A percentile compares a stretch with the other conserved stretches of the same genome.
Evolutionary conservation across 148 eudicot species (phyloP).

Genomic region (Vaccinium corymbosum): DNA sequence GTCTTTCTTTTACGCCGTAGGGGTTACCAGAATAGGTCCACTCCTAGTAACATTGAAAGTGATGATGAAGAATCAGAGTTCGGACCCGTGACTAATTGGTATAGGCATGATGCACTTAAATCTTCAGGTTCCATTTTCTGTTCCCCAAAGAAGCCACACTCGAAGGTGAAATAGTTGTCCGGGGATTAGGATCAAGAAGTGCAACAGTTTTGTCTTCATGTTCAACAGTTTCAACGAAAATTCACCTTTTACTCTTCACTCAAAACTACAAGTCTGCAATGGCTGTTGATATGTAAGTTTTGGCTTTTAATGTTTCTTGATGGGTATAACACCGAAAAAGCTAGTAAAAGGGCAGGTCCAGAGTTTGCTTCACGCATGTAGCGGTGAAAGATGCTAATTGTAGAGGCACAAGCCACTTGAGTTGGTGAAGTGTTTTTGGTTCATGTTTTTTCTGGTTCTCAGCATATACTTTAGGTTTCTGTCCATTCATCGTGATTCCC

Average conservation of each 20-base stretch:
- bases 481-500: slow-evolving; percentile 14
- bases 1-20: slow-evolving; percentile 69
- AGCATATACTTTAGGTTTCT: neutral
- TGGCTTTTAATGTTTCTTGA: neutral
- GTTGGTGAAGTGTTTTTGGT: slow-evolving; percentile 15
- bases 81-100: slow-evolving; percentile 26
- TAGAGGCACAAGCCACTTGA: slow-evolving; percentile 6
- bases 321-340: neutral
- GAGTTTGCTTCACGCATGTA: neutral
- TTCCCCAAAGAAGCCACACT: slow-evolving; percentile 39
- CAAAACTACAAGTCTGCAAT: neutral
- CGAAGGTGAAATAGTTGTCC: slow-evolving; percentile 10
- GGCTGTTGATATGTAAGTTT: neutral
- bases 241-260: neutral
- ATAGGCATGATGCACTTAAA: slow-evolving; percentile 23
- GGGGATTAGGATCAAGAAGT: slow-evolving; percentile 5
- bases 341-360: neutral
- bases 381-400: neutral
- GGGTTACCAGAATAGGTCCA: slow-evolving; percentile 60
- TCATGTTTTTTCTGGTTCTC: neutral
- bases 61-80: slow-evolving; percentile 77
- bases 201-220: neutral
- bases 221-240: neutral
- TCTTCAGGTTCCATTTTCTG: slow-evolving; percentile 43
- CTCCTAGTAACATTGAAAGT: slow-evolving; percentile 50